These are phyloP conservation scores for Gamsiella multidivaricata DNA, from an alignment of 192 early-diverging fungal species.

Conservation along the genomic window DNA sequence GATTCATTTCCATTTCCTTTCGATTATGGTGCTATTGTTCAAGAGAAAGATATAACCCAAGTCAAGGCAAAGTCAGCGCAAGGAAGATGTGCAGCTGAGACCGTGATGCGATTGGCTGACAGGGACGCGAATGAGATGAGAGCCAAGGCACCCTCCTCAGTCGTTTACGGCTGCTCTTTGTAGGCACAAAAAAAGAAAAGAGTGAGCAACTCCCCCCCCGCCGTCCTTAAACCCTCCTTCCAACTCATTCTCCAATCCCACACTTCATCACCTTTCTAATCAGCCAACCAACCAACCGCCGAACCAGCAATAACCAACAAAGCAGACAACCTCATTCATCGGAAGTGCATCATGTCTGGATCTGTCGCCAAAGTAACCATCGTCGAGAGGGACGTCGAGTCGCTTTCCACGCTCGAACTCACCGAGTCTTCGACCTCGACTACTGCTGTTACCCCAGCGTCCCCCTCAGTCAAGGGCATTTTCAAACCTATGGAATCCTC, in stretches of 20 bases:
- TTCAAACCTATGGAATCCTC: background rate
- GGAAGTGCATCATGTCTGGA: slow-evolving; percentile 45
- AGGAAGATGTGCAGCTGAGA: background rate
- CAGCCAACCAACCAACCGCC: slow-evolving; percentile 1
- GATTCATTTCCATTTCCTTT: too few species aligned
- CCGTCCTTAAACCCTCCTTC: background rate
- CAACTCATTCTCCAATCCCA: background rate
- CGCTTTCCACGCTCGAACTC: slow-evolving; percentile 27
- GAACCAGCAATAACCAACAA: background rate
- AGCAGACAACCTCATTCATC: too few species aligned
- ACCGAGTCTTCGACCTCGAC: background rate
- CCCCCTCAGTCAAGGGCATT: slow-evolving; percentile 1
- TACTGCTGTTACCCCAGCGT: background rate
- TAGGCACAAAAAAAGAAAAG: background rate
- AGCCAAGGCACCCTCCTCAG: background rate
- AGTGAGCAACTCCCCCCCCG: too few species aligned
- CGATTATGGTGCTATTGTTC: too few species aligned
- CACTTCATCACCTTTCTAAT: background rate
- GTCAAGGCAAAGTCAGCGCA: background rate
- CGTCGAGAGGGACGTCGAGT: slow-evolving; percentile 27
- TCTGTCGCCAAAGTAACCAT: slow-evolving; percentile 12
- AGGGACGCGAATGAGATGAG: background rate
- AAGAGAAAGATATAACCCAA: too few species aligned
- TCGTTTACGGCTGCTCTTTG: too few species aligned
- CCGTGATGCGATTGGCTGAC: background rate